Evolutionary conservation across 345 rosid species (phyloP).

Genomic region (Lepidium africanum): DNA sequence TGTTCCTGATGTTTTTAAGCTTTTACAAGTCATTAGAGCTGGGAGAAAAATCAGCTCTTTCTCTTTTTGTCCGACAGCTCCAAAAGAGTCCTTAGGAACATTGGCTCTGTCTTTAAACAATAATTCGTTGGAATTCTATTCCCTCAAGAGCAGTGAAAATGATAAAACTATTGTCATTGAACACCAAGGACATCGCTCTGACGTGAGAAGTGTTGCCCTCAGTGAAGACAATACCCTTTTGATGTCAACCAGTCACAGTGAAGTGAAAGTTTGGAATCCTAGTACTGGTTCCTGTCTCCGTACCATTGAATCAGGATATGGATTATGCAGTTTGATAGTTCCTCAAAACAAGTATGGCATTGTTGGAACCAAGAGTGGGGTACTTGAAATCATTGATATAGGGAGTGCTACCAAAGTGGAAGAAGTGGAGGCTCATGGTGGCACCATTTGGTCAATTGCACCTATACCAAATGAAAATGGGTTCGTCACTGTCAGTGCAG

Average conservation of each 20-base stretch:
- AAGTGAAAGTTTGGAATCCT: constrained; percentile 93
- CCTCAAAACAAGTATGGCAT: constrained; percentile 78
- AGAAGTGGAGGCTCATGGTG: constrained; percentile 83
- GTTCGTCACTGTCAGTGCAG: constrained; percentile 94
- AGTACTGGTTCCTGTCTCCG: constrained; percentile 91
- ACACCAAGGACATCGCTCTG: constrained; percentile 91
- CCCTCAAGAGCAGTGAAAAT: constrained; percentile 44
- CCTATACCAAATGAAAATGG: constrained; percentile 70
- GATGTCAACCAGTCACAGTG: constrained; percentile 94
- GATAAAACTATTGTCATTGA: constrained; percentile 63
- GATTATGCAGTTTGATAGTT: constrained; percentile 80
- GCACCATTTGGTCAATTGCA: constrained; percentile 65
- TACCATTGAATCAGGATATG: constrained; percentile 86
- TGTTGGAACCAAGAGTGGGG: constrained; percentile 91
- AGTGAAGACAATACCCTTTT: constrained; percentile 78
- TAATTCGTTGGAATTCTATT: constrained; percentile 73
- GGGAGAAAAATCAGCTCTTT: constrained; percentile 77
- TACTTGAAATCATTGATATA: constrained; percentile 71
- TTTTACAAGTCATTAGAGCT: constrained; percentile 67
- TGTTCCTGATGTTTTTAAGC: constrained; percentile 76
- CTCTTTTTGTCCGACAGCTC: constrained; percentile 59
- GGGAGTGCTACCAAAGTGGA: constrained; percentile 77
- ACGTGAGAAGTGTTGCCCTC: constrained; percentile 84
- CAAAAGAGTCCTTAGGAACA: constrained; percentile 56
- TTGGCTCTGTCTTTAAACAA: constrained; percentile 86